These are phyloP conservation scores for Globisporangium canariense DNA, from an alignment of 352 stramenopile species.

Conservation along the genomic window DNA sequence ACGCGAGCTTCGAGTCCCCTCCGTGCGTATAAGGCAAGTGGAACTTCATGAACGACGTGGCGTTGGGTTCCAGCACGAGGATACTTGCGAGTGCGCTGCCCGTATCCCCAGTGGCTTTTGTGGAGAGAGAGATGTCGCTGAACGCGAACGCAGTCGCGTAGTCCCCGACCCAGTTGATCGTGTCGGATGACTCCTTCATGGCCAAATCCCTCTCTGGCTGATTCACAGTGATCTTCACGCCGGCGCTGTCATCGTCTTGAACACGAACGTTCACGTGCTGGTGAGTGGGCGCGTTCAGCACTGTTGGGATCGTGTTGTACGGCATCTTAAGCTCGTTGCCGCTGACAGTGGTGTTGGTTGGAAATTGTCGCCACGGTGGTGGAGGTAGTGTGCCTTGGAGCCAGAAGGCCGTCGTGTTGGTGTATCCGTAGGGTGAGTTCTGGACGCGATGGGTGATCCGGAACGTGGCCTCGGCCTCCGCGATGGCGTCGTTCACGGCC, in stretches of 20 bases:
- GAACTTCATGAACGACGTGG: constrained; percentile 65
- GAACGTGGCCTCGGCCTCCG: constrained; percentile 30
- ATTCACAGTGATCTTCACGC: constrained; percentile 36
- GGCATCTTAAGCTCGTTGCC: constrained; percentile 26
- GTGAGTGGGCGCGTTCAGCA: constrained; percentile 48
- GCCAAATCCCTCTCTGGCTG: constrained; percentile 32
- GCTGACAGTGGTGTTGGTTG: constrained; percentile 20
- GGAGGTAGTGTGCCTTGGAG: constrained; percentile 29
- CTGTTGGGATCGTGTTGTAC: constrained; percentile 58
- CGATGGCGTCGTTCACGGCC: constrained; percentile 45
- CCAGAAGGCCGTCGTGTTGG: constrained; percentile 57
- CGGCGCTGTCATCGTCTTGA: constrained; percentile 41
- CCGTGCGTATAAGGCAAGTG: constrained; percentile 50
- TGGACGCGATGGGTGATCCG: constrained; percentile 58
- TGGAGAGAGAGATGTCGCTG: constrained; percentile 45
- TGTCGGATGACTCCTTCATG: constrained; percentile 42
- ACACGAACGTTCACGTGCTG: constrained; percentile 45
- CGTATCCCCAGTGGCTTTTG: background rate
- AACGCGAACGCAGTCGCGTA: constrained; percentile 45
- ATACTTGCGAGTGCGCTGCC: constrained; percentile 30
- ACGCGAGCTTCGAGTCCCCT: constrained; percentile 37
- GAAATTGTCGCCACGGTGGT: constrained; percentile 19
- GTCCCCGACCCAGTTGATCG: constrained; percentile 52
- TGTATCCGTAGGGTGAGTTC: constrained; percentile 43
- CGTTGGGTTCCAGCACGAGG: constrained; percentile 41